Percentiles rank a stretch among this genome's conserved stretches.
phyloP scores from a whole-genome alignment of 108 stramenopile species.

The Cylindrotheca closterium region DNA sequence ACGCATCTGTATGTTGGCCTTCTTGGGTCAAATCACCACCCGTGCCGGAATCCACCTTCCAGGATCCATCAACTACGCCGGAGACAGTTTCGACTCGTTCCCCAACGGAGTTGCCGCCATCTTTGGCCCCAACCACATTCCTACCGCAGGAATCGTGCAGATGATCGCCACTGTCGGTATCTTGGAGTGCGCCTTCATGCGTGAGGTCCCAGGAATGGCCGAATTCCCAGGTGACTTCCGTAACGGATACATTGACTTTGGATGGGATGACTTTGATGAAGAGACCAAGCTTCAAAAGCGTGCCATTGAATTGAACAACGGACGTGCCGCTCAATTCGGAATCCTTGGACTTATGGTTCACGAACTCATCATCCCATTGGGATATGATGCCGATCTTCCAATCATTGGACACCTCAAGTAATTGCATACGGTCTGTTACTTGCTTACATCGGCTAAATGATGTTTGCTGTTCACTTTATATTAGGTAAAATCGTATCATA shows the following conservation, averaged over 20 bases:
- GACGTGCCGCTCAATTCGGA: conserved; percentile 77
- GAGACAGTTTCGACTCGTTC: conserved; percentile 51
- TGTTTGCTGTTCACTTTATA: too few species aligned
- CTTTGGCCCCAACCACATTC: conserved; percentile 46
- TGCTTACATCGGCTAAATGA: too few species aligned
- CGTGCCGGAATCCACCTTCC: conserved; percentile 56
- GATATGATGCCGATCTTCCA: conserved; percentile 53
- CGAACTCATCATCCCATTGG: conserved; percentile 49
- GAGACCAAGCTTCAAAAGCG: conserved; percentile 68
- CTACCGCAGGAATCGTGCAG: conserved; percentile 50
- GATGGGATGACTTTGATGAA: conserved; percentile 60
- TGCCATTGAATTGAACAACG: conserved; percentile 86
- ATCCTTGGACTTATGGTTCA: conserved; percentile 70
- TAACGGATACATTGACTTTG: conserved; percentile 71
- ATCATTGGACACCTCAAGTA: conserved; percentile 52
- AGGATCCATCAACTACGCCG: conserved; percentile 54
- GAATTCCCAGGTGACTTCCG: conserved; percentile 77
- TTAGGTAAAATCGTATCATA: too few species aligned
- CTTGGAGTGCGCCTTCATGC: conserved; percentile 62
- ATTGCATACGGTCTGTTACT: too few species aligned
- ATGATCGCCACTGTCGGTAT: conserved; percentile 66
- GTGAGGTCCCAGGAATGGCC: conserved; percentile 42
- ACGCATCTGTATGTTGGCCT: conserved; percentile 70
- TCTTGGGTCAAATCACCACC: conserved; percentile 62
- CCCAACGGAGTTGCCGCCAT: conserved; percentile 58